Evolutionary conservation across 352 stramenopile species (phyloP).

Genomic region (Phytophthora pinifolia): DNA sequence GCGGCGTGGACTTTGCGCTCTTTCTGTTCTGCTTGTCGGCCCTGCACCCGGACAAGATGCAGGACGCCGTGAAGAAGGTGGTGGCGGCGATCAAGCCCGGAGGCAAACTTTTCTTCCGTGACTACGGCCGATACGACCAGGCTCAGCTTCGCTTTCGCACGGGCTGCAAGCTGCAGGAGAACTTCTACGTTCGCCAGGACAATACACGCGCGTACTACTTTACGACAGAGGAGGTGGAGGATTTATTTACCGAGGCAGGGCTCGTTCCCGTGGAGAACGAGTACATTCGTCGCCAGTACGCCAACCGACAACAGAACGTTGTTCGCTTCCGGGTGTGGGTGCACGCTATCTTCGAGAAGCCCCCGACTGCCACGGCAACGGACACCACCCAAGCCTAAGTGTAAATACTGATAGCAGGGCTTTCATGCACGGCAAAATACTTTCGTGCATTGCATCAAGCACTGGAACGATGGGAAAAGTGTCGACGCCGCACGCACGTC

Average conservation of each 20-base stretch:
- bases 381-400: constrained; percentile 7
- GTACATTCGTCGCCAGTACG: constrained; percentile 88
- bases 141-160: constrained; percentile 92
- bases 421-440: constrained; percentile 6
- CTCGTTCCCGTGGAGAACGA: constrained; percentile 75
- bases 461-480: not conserved
- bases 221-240: constrained; percentile 72
- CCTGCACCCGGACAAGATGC: constrained; percentile 89
- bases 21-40: constrained; percentile 92
- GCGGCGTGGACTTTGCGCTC: constrained; percentile 82
- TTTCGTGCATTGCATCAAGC: constrained; percentile 14
- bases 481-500: no score
- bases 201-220: constrained; percentile 97
- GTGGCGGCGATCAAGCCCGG: constrained; percentile 73
- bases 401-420: constrained; percentile 9
- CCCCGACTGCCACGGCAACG: constrained; percentile 11
- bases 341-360: constrained; percentile 85
- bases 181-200: constrained; percentile 95
- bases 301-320: constrained; percentile 83
- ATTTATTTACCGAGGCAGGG: constrained; percentile 60
- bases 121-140: constrained; percentile 96
- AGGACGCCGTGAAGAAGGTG: constrained; percentile 85
- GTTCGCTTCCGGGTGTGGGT: constrained; percentile 90
- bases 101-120: constrained; percentile 91
- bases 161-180: constrained; percentile 90